These are phyloP conservation scores for Kalanchoe fedtschenkoi DNA, from an alignment of 164 flowering plant genomes.

Conservation along the genomic window DNA sequence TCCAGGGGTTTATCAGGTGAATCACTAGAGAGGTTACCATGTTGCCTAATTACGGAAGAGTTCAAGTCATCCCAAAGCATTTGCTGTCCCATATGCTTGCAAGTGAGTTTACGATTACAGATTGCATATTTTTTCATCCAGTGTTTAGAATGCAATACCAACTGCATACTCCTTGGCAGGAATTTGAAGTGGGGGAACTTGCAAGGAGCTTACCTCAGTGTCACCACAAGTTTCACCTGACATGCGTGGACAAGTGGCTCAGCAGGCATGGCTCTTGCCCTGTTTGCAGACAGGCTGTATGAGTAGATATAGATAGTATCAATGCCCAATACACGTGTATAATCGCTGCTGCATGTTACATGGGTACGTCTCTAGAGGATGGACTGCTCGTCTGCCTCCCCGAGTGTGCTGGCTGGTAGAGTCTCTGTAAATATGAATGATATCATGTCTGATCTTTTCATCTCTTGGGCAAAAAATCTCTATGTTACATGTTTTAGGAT, in stretches of 20 bases:
- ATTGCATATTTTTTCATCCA: neutral
- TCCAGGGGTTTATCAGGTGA: conserved; percentile 43
- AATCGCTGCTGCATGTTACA: too few relatives aligned
- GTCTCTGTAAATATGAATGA: too few relatives aligned
- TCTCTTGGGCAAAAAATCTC: too few relatives aligned
- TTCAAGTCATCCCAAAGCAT: conserved; percentile 17
- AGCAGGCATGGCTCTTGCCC: conserved; percentile 50
- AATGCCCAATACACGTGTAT: too few relatives aligned
- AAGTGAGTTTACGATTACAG: conserved; percentile 25
- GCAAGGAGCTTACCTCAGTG: conserved; percentile 50
- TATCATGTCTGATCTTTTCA: too few relatives aligned
- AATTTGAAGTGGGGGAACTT: conserved; percentile 40
- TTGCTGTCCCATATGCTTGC: conserved; percentile 61
- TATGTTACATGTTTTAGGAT: too few relatives aligned
- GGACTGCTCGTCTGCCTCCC: too few relatives aligned
- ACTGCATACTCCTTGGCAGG: conserved; percentile 21
- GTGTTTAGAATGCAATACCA: neutral
- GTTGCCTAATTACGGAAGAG: conserved; percentile 28
- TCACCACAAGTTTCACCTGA: conserved; percentile 45
- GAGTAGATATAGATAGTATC: conserved; percentile 1
- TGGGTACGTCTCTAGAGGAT: too few relatives aligned
- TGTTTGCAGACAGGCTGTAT: conserved; percentile 40
- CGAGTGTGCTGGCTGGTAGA: too few relatives aligned
- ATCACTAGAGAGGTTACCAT: conserved; percentile 39
- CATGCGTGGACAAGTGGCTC: conserved; percentile 61